Percentiles rank a stretch among this genome's conserved stretches.
Evolutionary conservation across 2,329 filamentous ascomycete genomes (phyloP).

Genomic region (Coniella lustricola): DNA sequence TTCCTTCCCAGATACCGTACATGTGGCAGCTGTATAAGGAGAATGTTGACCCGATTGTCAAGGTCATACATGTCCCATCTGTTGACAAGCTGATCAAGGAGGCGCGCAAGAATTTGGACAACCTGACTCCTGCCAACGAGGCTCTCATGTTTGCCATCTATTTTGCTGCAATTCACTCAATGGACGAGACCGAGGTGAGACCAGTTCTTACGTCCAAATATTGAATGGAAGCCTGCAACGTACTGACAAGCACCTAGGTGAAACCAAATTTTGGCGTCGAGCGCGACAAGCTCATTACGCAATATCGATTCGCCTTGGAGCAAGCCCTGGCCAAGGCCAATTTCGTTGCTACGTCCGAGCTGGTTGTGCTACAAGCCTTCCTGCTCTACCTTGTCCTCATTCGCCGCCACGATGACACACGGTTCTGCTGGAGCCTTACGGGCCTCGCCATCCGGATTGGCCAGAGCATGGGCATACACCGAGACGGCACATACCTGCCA

Average conservation of each 20-base stretch:
- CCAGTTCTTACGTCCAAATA: neutral
- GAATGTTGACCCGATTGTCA: conserved; percentile 67
- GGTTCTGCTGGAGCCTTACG: conserved; percentile 57
- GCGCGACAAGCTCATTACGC: conserved; percentile 36
- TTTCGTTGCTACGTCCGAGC: conserved; percentile 52
- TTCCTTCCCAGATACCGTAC: conserved; percentile 56
- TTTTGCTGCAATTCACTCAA: conserved; percentile 49
- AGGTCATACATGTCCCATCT: conserved; percentile 63
- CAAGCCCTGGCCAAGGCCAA: conserved; percentile 54
- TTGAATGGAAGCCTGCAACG: neutral
- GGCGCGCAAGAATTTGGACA: conserved; percentile 52
- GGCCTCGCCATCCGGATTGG: conserved; percentile 53
- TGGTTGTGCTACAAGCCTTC: conserved; percentile 55
- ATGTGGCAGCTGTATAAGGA: conserved; percentile 67
- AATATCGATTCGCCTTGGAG: conserved; percentile 49
- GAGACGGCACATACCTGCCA: conserved; percentile 47
- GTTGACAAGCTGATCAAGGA: conserved; percentile 54
- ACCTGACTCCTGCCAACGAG: conserved; percentile 49
- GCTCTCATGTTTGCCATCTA: conserved; percentile 60
- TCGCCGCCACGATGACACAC: conserved; percentile 42
- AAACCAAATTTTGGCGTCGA: conserved; percentile 42
- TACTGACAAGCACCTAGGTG: conserved; percentile 31
- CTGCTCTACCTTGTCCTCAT: conserved; percentile 50
- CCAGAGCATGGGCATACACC: conserved; percentile 47
- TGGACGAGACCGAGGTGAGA: conserved; percentile 53